Evolutionary conservation across 352 stramenopile species (phyloP).

Genomic region (Phytophthora hibernalis): DNA sequence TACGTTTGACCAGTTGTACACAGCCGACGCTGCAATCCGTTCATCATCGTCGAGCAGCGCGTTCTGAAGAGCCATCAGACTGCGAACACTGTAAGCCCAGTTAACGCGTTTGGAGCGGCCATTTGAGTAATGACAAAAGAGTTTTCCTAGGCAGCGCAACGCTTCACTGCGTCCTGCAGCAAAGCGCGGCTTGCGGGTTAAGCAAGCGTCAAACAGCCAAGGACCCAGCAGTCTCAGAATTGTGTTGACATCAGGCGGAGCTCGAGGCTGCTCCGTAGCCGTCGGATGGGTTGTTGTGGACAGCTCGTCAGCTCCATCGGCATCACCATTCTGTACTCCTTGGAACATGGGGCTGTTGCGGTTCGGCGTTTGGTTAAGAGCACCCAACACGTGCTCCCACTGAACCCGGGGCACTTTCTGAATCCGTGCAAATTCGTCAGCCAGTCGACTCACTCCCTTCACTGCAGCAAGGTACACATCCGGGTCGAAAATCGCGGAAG

Average conservation of each 20-base stretch:
- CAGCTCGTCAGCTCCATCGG: slow-evolving; percentile 29
- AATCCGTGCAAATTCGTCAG: slow-evolving; percentile 76
- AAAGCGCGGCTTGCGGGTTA: slow-evolving; percentile 78
- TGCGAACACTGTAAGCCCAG: slow-evolving; percentile 85
- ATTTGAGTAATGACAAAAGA: slow-evolving; percentile 72
- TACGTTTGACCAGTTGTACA: slow-evolving; percentile 88
- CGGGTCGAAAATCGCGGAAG: slow-evolving; percentile 79
- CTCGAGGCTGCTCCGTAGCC: slow-evolving; percentile 47
- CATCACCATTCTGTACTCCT: slow-evolving; percentile 48
- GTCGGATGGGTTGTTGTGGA: slow-evolving; percentile 16
- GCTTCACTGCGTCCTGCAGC: slow-evolving; percentile 77
- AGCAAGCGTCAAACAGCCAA: slow-evolving; percentile 87
- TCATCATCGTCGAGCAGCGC: slow-evolving; percentile 85
- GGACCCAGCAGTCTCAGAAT: slow-evolving; percentile 80
- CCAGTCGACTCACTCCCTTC: slow-evolving; percentile 82
- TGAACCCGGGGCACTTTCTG: slow-evolving; percentile 75
- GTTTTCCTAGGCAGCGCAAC: slow-evolving; percentile 76
- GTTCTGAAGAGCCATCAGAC: slow-evolving; percentile 82
- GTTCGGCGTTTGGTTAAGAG: slow-evolving; percentile 59
- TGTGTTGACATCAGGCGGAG: slow-evolving; percentile 87
- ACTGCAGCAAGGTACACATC: slow-evolving; percentile 88
- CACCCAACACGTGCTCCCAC: slow-evolving; percentile 77
- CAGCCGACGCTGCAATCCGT: slow-evolving; percentile 76
- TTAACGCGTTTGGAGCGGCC: slow-evolving; percentile 83
- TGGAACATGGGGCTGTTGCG: slow-evolving; percentile 55